Evolutionary conservation across 2,329 filamentous ascomycete species (phyloP).

Genomic region (Nigrospora oryzae): DNA sequence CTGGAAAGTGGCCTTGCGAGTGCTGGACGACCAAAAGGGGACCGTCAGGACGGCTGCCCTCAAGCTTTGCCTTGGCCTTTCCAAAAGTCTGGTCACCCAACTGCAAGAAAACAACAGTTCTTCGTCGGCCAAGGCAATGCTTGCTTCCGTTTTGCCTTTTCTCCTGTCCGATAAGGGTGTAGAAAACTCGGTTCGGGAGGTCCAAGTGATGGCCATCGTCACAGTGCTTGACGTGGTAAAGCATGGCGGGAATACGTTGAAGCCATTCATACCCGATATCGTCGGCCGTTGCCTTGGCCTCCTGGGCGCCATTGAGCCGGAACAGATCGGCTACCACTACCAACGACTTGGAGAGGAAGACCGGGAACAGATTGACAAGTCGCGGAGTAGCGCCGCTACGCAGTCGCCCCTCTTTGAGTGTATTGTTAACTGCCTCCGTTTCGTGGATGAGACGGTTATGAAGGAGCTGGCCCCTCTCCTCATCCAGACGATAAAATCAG

Average conservation of each 20-base stretch:
- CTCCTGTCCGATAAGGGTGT: slow-evolving; percentile 81
- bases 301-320: slow-evolving; percentile 80
- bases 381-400: slow-evolving; percentile 73
- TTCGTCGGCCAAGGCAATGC: slow-evolving; percentile 67
- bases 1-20: slow-evolving; percentile 79
- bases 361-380: slow-evolving; percentile 82
- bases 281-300: slow-evolving; percentile 74
- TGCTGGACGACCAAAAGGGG: slow-evolving; percentile 92
- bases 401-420: slow-evolving; percentile 87
- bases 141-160: slow-evolving; percentile 83
- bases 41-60: slow-evolving; percentile 77
- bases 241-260: slow-evolving; percentile 70
- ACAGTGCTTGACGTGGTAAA: slow-evolving; percentile 87
- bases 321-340: slow-evolving; percentile 87
- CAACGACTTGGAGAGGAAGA: slow-evolving; percentile 82
- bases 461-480: slow-evolving; percentile 62
- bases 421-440: slow-evolving; percentile 80
- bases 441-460: slow-evolving; percentile 74
- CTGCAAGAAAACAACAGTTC: slow-evolving; percentile 69
- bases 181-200: slow-evolving; percentile 81
- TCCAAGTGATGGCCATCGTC: slow-evolving; percentile 72
- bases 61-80: slow-evolving; percentile 74
- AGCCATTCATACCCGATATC: slow-evolving; percentile 74
- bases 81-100: slow-evolving; percentile 76
- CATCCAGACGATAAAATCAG: slow-evolving; percentile 72